phyloP scores from a whole-genome alignment of 2,329 filamentous ascomycete species.

The Cadophora sp. region DNA sequence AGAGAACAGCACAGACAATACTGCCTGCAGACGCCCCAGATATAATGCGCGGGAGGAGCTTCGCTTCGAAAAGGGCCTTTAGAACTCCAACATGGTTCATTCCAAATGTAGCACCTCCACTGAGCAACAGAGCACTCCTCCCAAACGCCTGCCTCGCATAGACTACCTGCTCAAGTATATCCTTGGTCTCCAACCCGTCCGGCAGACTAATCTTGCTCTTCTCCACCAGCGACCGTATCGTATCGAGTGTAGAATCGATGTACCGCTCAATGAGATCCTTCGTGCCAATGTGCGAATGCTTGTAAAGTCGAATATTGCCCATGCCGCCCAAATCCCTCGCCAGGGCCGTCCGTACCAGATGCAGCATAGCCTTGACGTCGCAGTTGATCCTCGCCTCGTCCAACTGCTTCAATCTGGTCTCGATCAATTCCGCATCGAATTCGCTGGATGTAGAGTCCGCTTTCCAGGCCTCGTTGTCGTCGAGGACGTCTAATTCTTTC shows the following conservation, averaged over 20 bases:
- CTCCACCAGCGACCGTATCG: constrained; percentile 75
- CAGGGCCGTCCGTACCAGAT: constrained; percentile 79
- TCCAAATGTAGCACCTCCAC: constrained; percentile 73
- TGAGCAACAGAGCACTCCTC: constrained; percentile 69
- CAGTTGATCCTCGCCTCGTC: constrained; percentile 75
- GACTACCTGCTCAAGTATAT: constrained; percentile 65
- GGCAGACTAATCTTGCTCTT: constrained; percentile 56
- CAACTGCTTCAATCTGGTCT: constrained; percentile 72
- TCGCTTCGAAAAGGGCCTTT: constrained; percentile 68
- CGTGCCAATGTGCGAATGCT: constrained; percentile 83
- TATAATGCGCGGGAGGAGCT: constrained; percentile 70
- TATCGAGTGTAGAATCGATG: constrained; percentile 78
- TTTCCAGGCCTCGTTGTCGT: constrained; percentile 87
- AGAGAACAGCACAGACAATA: constrained; percentile 71
- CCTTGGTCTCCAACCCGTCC: constrained; percentile 59
- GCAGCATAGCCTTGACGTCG: constrained; percentile 79
- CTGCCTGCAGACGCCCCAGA: constrained; percentile 74
- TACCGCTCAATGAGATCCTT: constrained; percentile 88
- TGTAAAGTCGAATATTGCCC: constrained; percentile 82
- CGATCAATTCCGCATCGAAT: constrained; percentile 71
- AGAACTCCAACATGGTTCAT: constrained; percentile 77
- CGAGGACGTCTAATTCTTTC: constrained; percentile 76
- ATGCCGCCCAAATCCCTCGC: constrained; percentile 85
- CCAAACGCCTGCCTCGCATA: constrained; percentile 69
- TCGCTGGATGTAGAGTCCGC: constrained; percentile 57